Evolutionary conservation across 1,139 yeast genomes (phyloP).

Genomic region (Suhomyces maxii): DNA sequence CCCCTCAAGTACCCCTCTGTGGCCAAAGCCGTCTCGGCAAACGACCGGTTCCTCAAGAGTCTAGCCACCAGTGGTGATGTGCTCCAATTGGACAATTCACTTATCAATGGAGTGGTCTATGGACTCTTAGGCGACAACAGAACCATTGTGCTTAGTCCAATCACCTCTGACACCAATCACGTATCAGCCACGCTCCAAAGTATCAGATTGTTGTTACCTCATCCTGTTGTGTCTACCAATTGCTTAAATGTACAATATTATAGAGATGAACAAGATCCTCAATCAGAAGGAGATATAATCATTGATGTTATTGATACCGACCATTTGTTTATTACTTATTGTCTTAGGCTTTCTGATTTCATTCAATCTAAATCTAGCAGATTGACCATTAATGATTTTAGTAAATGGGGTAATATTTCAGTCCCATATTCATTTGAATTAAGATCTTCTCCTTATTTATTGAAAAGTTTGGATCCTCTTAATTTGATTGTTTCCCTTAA

Average conservation of each 20-base stretch:
- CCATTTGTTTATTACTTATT: conserved; percentile 34
- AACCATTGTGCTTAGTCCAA: conserved; percentile 34
- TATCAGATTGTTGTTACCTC: conserved; percentile 34
- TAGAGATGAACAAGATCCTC: conserved; percentile 1
- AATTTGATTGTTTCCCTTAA: conserved; percentile 56
- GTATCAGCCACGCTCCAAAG: conserved; percentile 30
- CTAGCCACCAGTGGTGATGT: conserved; percentile 28
- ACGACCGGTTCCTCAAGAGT: conserved; percentile 26
- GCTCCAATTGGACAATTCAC: conserved; percentile 21
- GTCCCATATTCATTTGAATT: conserved; percentile 76
- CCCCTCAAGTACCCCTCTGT: conserved; percentile 34
- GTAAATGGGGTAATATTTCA: conserved; percentile 62
- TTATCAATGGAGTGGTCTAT: conserved; percentile 27
- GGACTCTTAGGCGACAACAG: conserved; percentile 32
- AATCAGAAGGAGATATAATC: conserved; percentile 17
- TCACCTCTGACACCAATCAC: conserved; percentile 22
- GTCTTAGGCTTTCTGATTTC: conserved; percentile 33
- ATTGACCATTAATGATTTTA: conserved; percentile 31
- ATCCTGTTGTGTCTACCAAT: conserved; percentile 27
- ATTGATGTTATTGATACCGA: conserved; percentile 23
- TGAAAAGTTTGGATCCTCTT: conserved; percentile 46
- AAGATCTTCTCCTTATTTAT: conserved; percentile 54
- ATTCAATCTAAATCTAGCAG: conserved; percentile 15
- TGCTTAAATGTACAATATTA: conserved; percentile 22
- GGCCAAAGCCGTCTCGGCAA: conserved; percentile 11